Base-by-base conservation (phyloP, 176 grass and related monocot species). In the Raddia guianensis region DNA sequence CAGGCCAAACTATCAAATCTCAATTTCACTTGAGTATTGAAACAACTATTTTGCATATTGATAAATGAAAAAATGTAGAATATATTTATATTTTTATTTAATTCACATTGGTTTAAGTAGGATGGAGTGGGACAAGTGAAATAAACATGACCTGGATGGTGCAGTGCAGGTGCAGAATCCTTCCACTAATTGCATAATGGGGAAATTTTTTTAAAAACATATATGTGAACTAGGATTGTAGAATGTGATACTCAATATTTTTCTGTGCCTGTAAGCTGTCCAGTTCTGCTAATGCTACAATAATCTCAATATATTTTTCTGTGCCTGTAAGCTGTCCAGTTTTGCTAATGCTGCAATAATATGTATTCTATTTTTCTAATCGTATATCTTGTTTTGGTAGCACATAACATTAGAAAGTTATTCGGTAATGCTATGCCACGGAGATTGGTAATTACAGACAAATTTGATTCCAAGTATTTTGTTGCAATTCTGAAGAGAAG, bases 21-120 rank as follows among this genome's bases (percentile, higher is more conserved):
- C 14, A 77, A 53, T 46, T 76, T 70, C 47, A 80, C 60, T 63
- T 14, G 64, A 64, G 60, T 21, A 65, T 64, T 63, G 19, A 16
- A 84, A 35, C 11, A 56, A 71, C 18, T 19, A 48, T 78, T 59
- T 16, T 49, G 52, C 14, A 79, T 85, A 63, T 57, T 54, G 49
- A 35, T 12, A 18, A 40, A 37, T 54, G 0, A 2, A 47, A 45
- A 70, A 54, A 37, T 72, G 15, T 20, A 68, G 64, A 49, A 54
- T 48, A 10, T 84, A 61, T 54, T 61, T 46, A 3, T 40, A 40
- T 40, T 2, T 40, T 40, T 75, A 16, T 72, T 84, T 76, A 59
- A 75, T 80, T 63, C 53, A 47, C 60, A 21, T 40, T 76, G 20
- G 11, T 45, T 71, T 16, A 70, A 55, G 47, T 80, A 44, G 63